These are phyloP conservation scores for Suillus paluster DNA, from an alignment of 768 basidiomycete genomes.

Conservation along the genomic window DNA sequence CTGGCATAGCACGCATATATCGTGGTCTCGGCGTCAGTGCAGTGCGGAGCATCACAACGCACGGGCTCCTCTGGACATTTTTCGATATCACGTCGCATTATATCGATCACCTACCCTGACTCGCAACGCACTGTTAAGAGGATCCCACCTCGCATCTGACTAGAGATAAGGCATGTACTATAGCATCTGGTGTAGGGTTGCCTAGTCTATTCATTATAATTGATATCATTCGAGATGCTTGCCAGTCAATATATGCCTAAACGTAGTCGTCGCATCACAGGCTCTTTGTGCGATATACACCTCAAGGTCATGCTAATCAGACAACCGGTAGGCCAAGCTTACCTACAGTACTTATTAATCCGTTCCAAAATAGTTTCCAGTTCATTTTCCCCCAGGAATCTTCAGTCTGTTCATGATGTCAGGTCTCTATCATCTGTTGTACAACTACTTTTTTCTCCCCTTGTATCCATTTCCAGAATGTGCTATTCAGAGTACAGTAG, in stretches of 20 bases:
- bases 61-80: slow-evolving; percentile 92
- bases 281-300: background rate
- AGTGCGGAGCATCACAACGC: slow-evolving; percentile 88
- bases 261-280: background rate
- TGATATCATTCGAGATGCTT: slow-evolving; percentile 4
- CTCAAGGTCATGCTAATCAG: background rate
- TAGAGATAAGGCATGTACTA: slow-evolving; percentile 29
- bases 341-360: no score
- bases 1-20: slow-evolving; percentile 85
- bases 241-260: background rate
- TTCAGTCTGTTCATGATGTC: no score
- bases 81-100: slow-evolving; percentile 81
- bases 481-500: no score
- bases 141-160: slow-evolving; percentile 14
- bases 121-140: background rate
- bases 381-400: no score
- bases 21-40: slow-evolving; percentile 95
- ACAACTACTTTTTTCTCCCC: no score
- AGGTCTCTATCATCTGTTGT: no score
- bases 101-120: slow-evolving; percentile 63
- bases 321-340: no score
- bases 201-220: slow-evolving; percentile 13
- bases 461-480: no score
- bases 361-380: no score
- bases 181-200: slow-evolving; percentile 20